These are phyloP conservation scores for Suhomyces taliae DNA, from an alignment of 1,139 yeast species.

Conservation along the genomic window DNA sequence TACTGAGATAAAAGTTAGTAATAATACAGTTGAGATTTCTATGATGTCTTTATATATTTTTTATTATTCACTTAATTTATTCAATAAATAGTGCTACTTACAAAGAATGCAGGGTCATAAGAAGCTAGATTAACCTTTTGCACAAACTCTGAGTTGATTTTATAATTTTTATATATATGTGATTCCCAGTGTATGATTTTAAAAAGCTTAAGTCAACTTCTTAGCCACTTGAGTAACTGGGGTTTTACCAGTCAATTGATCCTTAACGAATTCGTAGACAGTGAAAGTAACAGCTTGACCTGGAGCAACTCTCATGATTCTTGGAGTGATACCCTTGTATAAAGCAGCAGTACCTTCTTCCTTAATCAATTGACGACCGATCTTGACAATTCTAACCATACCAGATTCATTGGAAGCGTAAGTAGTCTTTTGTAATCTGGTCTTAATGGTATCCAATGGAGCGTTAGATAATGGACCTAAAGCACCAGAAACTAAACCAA, in stretches of 20 bases:
- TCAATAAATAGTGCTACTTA: no score
- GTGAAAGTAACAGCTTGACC: conserved; percentile 99
- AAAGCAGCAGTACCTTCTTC: conserved; percentile 90
- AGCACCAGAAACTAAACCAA: conserved; percentile 93
- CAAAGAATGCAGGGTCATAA: no score
- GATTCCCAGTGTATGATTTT: no score
- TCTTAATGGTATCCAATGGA: conserved; percentile 95
- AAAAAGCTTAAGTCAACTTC: conserved; percentile 21
- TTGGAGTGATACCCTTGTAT: conserved; percentile 96
- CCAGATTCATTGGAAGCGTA: conserved; percentile 73
- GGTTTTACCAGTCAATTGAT: conserved; percentile 51
- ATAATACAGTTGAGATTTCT: no score
- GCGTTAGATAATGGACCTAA: conserved; percentile 98
- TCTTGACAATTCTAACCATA: conserved; percentile 71
- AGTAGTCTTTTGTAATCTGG: conserved; percentile 91
- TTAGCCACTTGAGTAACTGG: conserved; percentile 17
- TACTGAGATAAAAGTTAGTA: no score
- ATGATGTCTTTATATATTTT: no score
- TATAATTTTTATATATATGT: no score
- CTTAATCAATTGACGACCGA: conserved; percentile 76
- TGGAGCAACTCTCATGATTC: conserved; percentile 99
- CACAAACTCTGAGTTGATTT: no score
- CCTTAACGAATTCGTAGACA: conserved; percentile 87
- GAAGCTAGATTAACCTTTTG: no score
- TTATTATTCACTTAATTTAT: no score